A percentile compares a stretch with the other conserved stretches of the same genome.
Conservation (phyloP, 768 basidiomycete genomes). For the Cystofilobasidium macerans region DNA sequence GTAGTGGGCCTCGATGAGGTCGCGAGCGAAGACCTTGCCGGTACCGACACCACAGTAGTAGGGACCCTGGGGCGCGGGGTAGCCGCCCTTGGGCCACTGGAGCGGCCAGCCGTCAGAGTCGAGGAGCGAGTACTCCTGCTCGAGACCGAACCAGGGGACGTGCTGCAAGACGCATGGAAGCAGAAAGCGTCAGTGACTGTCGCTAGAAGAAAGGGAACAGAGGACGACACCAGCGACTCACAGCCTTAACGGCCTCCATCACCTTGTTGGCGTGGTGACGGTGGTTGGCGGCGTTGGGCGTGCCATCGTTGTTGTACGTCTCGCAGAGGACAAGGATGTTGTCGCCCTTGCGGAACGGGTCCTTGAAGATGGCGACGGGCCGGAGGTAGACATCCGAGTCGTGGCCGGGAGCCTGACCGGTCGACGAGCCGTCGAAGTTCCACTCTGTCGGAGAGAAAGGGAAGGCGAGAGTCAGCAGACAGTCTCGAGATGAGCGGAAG, state of each 20-base stretch:
- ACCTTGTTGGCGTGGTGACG: conserved; percentile 87
- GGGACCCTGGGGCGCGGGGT: conserved; percentile 97
- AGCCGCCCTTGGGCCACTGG: conserved; percentile 98
- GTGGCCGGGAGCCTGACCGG: conserved; percentile 87
- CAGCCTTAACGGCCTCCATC: conserved; percentile 77
- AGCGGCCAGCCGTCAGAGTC: conserved; percentile 79
- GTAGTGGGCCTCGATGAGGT: conserved; percentile 98
- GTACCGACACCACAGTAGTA: conserved; percentile 99
- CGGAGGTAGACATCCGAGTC: conserved; percentile 92
- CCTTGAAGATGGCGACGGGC: conserved; percentile 92
- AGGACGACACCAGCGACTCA: conserved; percentile 8
- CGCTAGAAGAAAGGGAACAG: neutral
- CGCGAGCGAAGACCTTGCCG: conserved; percentile 95
- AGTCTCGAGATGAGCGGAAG: neutral
- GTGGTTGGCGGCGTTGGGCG: conserved; percentile 91
- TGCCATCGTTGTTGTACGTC: conserved; percentile 98
- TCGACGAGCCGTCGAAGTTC: conserved; percentile 36
- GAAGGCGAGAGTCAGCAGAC: neutral
- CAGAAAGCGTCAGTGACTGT: too few relatives aligned
- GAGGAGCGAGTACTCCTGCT: conserved; percentile 98
- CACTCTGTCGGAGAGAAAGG: conserved; percentile 9
- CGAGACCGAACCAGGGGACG: conserved; percentile 92
- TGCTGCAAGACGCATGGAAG: conserved; percentile 37
- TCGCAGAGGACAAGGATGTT: conserved; percentile 91
- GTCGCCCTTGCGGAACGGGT: conserved; percentile 97